phyloP scores from a whole-genome alignment of 2,329 filamentous ascomycete species.

The Penicillium nordicum region DNA sequence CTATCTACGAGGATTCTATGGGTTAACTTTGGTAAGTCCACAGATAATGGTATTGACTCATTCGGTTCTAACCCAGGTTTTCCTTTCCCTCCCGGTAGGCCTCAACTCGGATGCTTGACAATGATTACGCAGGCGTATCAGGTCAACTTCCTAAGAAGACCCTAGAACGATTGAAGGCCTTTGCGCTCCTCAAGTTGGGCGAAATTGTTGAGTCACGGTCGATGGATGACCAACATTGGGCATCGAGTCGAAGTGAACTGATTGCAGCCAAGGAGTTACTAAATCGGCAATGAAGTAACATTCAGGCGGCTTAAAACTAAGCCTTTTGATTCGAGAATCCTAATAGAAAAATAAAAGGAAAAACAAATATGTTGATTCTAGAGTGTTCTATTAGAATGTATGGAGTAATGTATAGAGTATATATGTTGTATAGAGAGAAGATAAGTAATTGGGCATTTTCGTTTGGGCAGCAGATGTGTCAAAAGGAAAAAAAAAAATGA shows the following conservation, averaged over 20 bases:
- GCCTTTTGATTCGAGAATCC: constrained; percentile 1
- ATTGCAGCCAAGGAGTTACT: constrained; percentile 43
- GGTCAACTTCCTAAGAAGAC: constrained; percentile 21
- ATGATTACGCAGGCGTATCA: constrained; percentile 12
- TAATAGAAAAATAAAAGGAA: not conserved
- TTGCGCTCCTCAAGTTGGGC: constrained; percentile 37
- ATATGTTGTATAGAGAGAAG: not conserved
- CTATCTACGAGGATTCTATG: constrained; percentile 89
- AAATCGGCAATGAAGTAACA: constrained; percentile 20
- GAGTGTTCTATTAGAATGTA: not conserved
- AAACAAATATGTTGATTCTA: not conserved
- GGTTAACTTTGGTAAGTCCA: constrained; percentile 68
- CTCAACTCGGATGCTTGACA: constrained; percentile 26
- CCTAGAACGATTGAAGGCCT: constrained; percentile 32
- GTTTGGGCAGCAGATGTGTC: constrained; percentile 6
- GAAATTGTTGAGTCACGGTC: constrained; percentile 37
- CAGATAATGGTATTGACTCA: not conserved
- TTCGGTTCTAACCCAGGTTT: not conserved
- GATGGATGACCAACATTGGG: constrained; percentile 28
- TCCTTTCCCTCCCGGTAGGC: constrained; percentile 18
- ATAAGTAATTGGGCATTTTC: constrained; percentile 4
- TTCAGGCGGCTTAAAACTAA: not conserved
- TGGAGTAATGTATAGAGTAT: not conserved
- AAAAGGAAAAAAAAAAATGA: not conserved
- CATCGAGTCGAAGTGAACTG: constrained; percentile 38